Base-by-base conservation (phyloP, 768 basidiomycete species). In the Cytidiella melzeri region DNA sequence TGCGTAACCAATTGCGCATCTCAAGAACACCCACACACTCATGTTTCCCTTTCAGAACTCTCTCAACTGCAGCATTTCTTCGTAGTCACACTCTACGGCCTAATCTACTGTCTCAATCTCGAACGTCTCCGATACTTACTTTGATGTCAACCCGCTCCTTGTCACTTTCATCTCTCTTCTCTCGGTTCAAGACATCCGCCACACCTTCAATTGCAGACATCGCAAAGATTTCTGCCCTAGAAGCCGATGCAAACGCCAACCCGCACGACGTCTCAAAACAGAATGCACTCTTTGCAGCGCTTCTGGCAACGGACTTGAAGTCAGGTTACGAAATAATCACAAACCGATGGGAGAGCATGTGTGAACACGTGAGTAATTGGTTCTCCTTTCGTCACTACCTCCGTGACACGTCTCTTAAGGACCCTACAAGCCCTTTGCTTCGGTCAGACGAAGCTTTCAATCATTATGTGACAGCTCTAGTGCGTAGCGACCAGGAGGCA, bases 261-360 rank as follows among this genome's bases (percentile, higher is more conserved):
- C 87, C 87, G 1, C 69, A 83, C 54, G 81, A 90, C 67, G 66
- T 86, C 19, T 55, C 69, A 19, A 86, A 82, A 57, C 90, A 92
- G 59, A 63, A 92, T 48, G 72, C 79, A 2, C 68, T 91, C 12
- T 84, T 81, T 62, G 75, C 78, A 20, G 88, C 84, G 15, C 69
- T 92, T 24, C 57, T 77, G 19, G 77, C 78, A 0, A 84, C 84
- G 0, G 77, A 80, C 44, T 69, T 84, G 27, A 80, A 77, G 48
- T 74, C 81, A 11, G 88, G 80, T 0, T 83, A 83, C 63, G 83
- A 89, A 51, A 69, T 86, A 20, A 68, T 91, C 48, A 79, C 89
- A 49, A 80, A 71, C 59, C 79, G 88, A 48, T 92, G 90, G 89
- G 89, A 92, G 62, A 74, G 82, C 56, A 81, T 84, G 76, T 79